Evolutionary conservation across 2,329 filamentous ascomycete genomes (phyloP), one percentile per base, ranked within the genome.

Genomic region (Acarospora socialis): DNA sequence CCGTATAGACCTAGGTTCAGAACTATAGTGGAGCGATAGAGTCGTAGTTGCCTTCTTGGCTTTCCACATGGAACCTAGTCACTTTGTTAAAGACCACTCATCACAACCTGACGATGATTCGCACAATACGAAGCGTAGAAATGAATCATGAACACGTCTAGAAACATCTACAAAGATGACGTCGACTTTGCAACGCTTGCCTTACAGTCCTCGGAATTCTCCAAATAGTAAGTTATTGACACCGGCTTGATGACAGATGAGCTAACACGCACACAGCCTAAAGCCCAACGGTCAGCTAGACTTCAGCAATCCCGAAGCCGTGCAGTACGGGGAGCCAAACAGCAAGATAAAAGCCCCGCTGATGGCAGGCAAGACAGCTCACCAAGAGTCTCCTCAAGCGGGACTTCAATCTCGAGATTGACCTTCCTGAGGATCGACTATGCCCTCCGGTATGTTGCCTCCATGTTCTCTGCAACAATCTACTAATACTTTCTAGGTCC

Each of bases 361-460:
- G 25, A 3, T 31, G 5, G 20, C 22, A 13, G 8, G 13, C 28
- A 38, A 71, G 69, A 44, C 59, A 68, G 44, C 63, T 95, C 29
- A 92, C 86, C 7, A 84, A 79, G 48, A 76, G 77, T 12, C 64
- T 94, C 2, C 63, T 95, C 12, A 71, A 70, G 37, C 56, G 68
- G 9, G 77, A 94, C 52, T 95, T 94, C 52, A 66, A 64, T 8
- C 55, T 95, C 6, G 48, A 61, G 1, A 58, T 94, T 9, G 63
- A 77, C 4, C 61, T 95, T 1, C 84, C 84, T 0, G 57, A 68
- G 16, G 75, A 93, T 52, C 67, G 87, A 14, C 63, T 98, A 1
- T 95, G 87, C 49, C 90, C 87, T 8, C 82, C 86, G 1, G 80
- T 92, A 50, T 46, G 62, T 43, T 36, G 16, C 32, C 30, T 21